Evolutionary conservation across 2,329 filamentous ascomycete species (phyloP).

Genomic region (Cryphonectria carpinicola): DNA sequence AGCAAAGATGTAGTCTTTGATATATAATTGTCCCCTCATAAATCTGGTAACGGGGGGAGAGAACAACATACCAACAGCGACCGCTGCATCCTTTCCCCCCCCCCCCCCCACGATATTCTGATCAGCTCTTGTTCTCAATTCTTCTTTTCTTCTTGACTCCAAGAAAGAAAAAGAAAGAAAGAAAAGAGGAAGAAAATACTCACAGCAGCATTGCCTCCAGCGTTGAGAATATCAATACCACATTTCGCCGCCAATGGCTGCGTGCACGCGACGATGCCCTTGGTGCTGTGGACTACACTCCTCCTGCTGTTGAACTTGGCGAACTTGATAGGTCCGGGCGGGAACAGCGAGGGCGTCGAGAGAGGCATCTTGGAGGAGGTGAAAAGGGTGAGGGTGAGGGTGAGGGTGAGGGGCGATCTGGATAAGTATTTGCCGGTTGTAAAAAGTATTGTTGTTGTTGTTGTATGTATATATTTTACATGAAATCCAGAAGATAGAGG

Average conservation of each 20-base stretch:
- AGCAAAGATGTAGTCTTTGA: neutral
- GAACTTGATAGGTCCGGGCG: conserved; percentile 53
- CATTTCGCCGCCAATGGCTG: conserved; percentile 90
- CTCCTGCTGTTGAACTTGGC: conserved; percentile 75
- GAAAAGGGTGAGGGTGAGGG: neutral
- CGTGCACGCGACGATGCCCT: conserved; percentile 87
- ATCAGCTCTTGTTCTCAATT: conserved; percentile 19
- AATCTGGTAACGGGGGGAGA: neutral
- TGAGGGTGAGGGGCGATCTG: too few relatives aligned
- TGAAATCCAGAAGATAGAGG: too few relatives aligned
- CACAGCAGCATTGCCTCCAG: conserved; percentile 92
- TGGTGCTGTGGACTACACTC: conserved; percentile 90
- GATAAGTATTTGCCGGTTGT: too few relatives aligned
- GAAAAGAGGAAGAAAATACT: conserved; percentile 40
- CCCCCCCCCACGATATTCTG: neutral
- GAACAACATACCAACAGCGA: conserved; percentile 70
- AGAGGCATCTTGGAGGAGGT: conserved; percentile 48
- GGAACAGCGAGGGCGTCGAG: conserved; percentile 51
- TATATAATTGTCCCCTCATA: neutral
- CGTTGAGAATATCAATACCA: conserved; percentile 80
- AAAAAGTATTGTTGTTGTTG: too few relatives aligned
- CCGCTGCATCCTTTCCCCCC: conserved; percentile 98
- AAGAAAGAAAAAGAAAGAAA: neutral
- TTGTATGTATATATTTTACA: neutral
- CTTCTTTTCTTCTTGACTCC: too few relatives aligned